A percentile compares a stretch with the other conserved stretches of the same genome.
Conservation (phyloP, 345 rosid genomes). For the Moricandia arvensis region DNA sequence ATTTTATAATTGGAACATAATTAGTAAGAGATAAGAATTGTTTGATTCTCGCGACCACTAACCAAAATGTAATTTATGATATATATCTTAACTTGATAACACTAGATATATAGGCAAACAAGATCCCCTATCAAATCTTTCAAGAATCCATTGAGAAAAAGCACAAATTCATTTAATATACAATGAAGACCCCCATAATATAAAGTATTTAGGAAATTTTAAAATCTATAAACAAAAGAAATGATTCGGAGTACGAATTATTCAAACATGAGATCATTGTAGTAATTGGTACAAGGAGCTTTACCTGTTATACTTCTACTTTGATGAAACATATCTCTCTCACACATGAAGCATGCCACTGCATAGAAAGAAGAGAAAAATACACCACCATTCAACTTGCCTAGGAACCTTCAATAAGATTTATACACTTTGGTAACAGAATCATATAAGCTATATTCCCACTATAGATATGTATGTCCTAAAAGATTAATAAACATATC, state of each 20-base stretch:
- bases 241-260: conserved; percentile 28
- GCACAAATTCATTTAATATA: not conserved
- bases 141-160: conserved; percentile 22
- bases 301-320: conserved; percentile 38
- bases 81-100: conserved; percentile 25
- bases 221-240: conserved; percentile 2
- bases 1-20: conserved; percentile 12
- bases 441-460: conserved; percentile 37
- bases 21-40: conserved; percentile 13
- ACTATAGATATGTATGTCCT: conserved; percentile 32
- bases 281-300: conserved; percentile 38
- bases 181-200: conserved; percentile 8
- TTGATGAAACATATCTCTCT: conserved; percentile 29
- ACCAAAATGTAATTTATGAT: conserved; percentile 18
- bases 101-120: conserved; percentile 24
- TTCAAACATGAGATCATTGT: conserved; percentile 38
- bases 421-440: conserved; percentile 32
- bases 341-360: conserved; percentile 40
- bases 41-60: conserved; percentile 37
- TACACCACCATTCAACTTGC: conserved; percentile 41
- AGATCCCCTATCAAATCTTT: conserved; percentile 17
- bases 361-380: conserved; percentile 41
- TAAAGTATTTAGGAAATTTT: conserved; percentile 20
- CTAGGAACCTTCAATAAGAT: conserved; percentile 40
- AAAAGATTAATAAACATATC: conserved; percentile 16